A percentile compares a stretch with the other conserved stretches of the same genome.
These are phyloP conservation scores for Thielaviopsis euricoi DNA, from an alignment of 2,329 filamentous ascomycete genomes.

Conservation along the genomic window DNA sequence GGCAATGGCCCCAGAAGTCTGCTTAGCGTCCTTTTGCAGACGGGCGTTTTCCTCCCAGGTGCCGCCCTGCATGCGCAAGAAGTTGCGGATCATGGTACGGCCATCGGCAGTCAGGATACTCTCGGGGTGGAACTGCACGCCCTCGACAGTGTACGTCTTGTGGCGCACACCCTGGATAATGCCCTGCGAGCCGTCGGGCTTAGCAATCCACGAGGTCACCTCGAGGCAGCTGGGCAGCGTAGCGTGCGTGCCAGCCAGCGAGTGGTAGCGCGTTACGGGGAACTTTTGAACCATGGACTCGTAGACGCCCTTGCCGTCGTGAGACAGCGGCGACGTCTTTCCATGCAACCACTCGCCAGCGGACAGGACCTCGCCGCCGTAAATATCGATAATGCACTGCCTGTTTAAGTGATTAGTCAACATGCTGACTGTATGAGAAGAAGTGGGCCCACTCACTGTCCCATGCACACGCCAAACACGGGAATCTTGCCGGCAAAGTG, in stretches of 20 bases:
- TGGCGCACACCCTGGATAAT: conserved; percentile 96
- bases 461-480: conserved; percentile 96
- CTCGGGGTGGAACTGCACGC: conserved; percentile 95
- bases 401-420: conserved; percentile 23
- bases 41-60: conserved; percentile 74
- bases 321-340: conserved; percentile 80
- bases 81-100: conserved; percentile 81
- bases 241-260: conserved; percentile 76
- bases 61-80: conserved; percentile 70
- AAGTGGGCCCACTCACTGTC: conserved; percentile 46
- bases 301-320: conserved; percentile 89
- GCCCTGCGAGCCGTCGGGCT: conserved; percentile 59
- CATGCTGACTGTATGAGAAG: not conserved
- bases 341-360: conserved; percentile 95
- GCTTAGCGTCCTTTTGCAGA: conserved; percentile 25
- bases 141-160: conserved; percentile 80
- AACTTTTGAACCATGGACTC: conserved; percentile 61
- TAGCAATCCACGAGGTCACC: conserved; percentile 75
- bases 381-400: conserved; percentile 91
- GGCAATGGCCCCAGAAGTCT: conserved; percentile 14
- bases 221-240: conserved; percentile 77
- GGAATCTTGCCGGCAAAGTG: conserved; percentile 91
- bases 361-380: conserved; percentile 78
- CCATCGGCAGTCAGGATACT: conserved; percentile 89
- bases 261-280: conserved; percentile 89